These are phyloP conservation scores for Fusarium haematococcum DNA, from an alignment of 2,329 filamentous ascomycete species.

Conservation along the genomic window DNA sequence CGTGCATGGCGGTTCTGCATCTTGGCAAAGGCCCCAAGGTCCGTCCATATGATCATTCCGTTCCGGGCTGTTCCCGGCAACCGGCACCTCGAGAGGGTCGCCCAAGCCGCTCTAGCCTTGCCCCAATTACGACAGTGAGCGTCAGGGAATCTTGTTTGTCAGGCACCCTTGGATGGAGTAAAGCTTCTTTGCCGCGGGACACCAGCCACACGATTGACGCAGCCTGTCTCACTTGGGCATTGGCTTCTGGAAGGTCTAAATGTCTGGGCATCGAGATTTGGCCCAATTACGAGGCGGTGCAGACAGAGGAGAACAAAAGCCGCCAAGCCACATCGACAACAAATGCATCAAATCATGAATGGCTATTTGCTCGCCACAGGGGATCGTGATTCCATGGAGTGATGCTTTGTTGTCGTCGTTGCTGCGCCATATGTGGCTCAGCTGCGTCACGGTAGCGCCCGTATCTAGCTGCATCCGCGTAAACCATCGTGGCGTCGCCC, in stretches of 20 bases:
- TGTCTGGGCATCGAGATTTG: constrained; percentile 22
- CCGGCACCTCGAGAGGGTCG: constrained; percentile 29
- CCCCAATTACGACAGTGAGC: constrained; percentile 29
- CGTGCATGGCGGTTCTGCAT: constrained; percentile 8
- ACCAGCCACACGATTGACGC: constrained; percentile 14
- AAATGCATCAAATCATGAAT: constrained; percentile 4
- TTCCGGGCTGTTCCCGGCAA: constrained; percentile 28
- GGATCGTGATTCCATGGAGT: constrained; percentile 8
- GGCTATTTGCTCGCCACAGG: constrained; percentile 23
- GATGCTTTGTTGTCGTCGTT: constrained; percentile 12
- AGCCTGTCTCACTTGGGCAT: constrained; percentile 6
- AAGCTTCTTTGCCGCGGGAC: constrained; percentile 6
- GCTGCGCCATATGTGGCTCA: constrained; percentile 29
- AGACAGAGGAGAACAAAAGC: background rate
- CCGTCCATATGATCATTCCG: background rate
- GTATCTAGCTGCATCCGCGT: background rate
- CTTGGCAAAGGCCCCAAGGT: background rate
- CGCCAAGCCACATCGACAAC: constrained; percentile 30
- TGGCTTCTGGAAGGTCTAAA: constrained; percentile 5
- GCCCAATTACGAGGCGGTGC: constrained; percentile 7
- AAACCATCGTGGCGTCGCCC: constrained; percentile 14
- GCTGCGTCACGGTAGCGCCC: constrained; percentile 11
- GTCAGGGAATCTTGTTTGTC: constrained; percentile 33
- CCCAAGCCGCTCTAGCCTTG: constrained; percentile 3
- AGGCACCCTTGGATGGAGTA: constrained; percentile 1